Base-by-base conservation (phyloP, 169 alveolate genomes). In the Besnoitia besnoiti region DNA sequence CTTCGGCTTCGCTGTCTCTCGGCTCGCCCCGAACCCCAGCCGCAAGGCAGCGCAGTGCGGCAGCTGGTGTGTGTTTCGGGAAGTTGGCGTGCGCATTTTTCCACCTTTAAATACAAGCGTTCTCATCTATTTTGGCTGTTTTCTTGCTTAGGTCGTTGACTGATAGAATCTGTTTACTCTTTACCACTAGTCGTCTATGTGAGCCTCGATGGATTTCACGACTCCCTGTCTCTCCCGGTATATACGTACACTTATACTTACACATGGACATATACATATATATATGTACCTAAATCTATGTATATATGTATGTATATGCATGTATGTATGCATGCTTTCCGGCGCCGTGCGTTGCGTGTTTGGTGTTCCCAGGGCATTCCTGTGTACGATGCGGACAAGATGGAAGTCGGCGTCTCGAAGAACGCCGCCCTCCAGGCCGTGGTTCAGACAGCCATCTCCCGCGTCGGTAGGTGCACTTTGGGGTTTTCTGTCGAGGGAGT, bases 391-490 rank as follows among this genome's bases (percentile, higher is more conserved):
- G 89, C 42, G 49, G 62, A 61, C 12, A 85, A 87, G 35, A 37
- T 16, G 19, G 61, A 33, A 24, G 51, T 91, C 16, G 94, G 94
- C 35, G 42, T 62, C 44, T 91, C 94, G 5, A 50, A 62, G 35
- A 73, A 61, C 5, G 94, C 94, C 27, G 94, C 91, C 1, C 5
- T 42, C 2, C 84, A 82, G 76, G 94, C 94, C 39, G 91, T 91
- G 35, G 21, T 51, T 27, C 91, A 91, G 42, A 91, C 94, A 30
- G 94, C 91, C 12, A 21, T 91, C 14, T 91, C 94, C 3, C 80
- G 94, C 14, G 85, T 85, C 27, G 94, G 94, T 91, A 37, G 19
- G 90, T n/a, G 33, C 61, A 8, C n/a, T n/a, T n/a, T n/a, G n/a
- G n/a, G n/a, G n/a, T n/a, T n/a, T n/a, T n/a, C n/a, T n/a, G n/a